A percentile compares a stretch with the other conserved stretches of the same genome.
Evolutionary conservation across 2,329 filamentous ascomycete species (phyloP).

Genomic region (Colletotrichum cuscutae): DNA sequence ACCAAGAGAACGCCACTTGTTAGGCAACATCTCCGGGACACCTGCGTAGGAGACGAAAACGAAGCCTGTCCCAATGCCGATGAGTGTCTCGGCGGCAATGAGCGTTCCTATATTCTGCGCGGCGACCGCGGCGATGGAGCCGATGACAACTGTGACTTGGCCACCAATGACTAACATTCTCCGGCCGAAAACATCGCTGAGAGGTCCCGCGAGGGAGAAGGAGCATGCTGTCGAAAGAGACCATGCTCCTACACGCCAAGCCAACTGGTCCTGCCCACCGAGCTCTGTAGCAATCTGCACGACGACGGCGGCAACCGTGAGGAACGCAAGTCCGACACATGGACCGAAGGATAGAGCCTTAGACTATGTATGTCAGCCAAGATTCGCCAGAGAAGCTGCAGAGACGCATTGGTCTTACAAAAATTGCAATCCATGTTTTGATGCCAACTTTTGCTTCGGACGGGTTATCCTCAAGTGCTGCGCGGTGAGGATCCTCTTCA

Average conservation of each 20-base stretch:
- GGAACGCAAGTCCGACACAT: slow-evolving; percentile 28
- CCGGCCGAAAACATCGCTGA: slow-evolving; percentile 34
- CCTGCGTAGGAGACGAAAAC: slow-evolving; percentile 47
- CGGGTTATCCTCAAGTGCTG: slow-evolving; percentile 33
- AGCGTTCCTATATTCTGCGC: slow-evolving; percentile 39
- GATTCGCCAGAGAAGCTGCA: no score
- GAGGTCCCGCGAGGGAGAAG: slow-evolving; percentile 29
- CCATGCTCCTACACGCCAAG: slow-evolving; percentile 34
- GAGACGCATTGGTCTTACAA: neutral
- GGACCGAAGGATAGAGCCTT: slow-evolving; percentile 33
- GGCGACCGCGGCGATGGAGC: slow-evolving; percentile 40
- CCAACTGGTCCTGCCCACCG: slow-evolving; percentile 20
- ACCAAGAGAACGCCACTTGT: slow-evolving; percentile 43
- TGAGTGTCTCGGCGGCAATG: slow-evolving; percentile 42
- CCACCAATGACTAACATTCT: slow-evolving; percentile 27
- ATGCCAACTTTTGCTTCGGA: slow-evolving; percentile 26
- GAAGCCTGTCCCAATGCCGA: slow-evolving; percentile 46
- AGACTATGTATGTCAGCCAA: slow-evolving; percentile 11
- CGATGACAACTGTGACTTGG: slow-evolving; percentile 15
- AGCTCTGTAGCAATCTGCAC: slow-evolving; percentile 27
- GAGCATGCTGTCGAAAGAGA: slow-evolving; percentile 33
- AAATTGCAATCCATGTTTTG: slow-evolving; percentile 33
- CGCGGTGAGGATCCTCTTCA: slow-evolving; percentile 34
- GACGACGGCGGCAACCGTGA: slow-evolving; percentile 27
- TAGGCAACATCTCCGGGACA: slow-evolving; percentile 46